Conservation (phyloP, 495 filamentous ascomycete species). For the Penicillium soppii region DNA sequence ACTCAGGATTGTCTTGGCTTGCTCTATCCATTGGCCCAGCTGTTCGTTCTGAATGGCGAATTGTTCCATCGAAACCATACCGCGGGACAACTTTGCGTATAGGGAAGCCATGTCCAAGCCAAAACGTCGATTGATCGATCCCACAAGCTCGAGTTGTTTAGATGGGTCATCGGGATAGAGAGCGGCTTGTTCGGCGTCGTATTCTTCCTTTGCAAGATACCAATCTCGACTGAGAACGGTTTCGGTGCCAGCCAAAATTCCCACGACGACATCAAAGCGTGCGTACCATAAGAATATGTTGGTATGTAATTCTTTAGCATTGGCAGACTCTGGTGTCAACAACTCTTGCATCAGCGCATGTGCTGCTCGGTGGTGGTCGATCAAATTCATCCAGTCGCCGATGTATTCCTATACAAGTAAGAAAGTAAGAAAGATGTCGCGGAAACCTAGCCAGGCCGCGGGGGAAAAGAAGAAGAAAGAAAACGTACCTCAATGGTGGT, state of each 20-base stretch:
- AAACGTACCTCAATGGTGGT: constrained; percentile 83
- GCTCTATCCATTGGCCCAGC: constrained; percentile 52
- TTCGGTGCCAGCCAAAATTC: constrained; percentile 76
- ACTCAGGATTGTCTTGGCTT: constrained; percentile 58
- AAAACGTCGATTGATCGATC: constrained; percentile 67
- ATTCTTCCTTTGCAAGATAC: constrained; percentile 66
- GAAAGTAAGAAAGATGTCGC: neutral
- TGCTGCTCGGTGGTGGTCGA: constrained; percentile 90
- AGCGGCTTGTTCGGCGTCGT: constrained; percentile 57
- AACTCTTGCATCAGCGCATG: constrained; percentile 75
- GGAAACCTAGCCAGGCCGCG: neutral
- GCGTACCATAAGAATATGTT: constrained; percentile 83
- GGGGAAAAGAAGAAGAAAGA: neutral
- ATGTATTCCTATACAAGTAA: constrained; percentile 70
- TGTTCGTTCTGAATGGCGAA: constrained; percentile 62
- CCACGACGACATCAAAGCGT: constrained; percentile 82
- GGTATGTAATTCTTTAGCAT: constrained; percentile 64
- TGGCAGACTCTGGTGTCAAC: constrained; percentile 74
- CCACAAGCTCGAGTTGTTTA: constrained; percentile 63
- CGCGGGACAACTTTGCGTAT: constrained; percentile 64
- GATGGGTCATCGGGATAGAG: constrained; percentile 61
- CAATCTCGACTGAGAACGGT: constrained; percentile 75
- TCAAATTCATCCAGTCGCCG: constrained; percentile 89
- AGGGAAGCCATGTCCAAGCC: constrained; percentile 78
- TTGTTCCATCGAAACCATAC: constrained; percentile 61